Evolutionary conservation across 768 basidiomycete species (phyloP).

Genomic region (Pisolithus microcarpus): DNA sequence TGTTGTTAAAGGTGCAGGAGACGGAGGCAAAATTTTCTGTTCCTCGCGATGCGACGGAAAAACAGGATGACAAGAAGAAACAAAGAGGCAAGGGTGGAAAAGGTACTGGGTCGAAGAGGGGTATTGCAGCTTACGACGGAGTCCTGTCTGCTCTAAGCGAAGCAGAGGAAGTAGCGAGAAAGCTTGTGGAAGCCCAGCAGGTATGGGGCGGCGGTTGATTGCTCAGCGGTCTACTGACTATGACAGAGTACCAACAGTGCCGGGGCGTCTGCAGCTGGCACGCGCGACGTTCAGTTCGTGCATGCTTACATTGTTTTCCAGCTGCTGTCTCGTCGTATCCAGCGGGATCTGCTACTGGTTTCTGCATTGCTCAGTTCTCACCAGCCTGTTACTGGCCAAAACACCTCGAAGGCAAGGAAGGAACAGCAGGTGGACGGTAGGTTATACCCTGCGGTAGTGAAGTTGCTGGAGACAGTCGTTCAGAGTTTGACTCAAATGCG

Average conservation of each 20-base stretch:
- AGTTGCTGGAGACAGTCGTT: slow-evolving; percentile 77
- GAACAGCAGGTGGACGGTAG: slow-evolving; percentile 58
- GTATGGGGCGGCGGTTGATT: slow-evolving; percentile 30
- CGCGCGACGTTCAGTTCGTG: slow-evolving; percentile 74
- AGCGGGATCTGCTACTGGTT: slow-evolving; percentile 80
- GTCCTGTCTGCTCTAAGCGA: slow-evolving; percentile 82
- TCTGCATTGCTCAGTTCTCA: slow-evolving; percentile 51
- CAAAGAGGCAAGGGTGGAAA: slow-evolving; percentile 32
- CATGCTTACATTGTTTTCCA: slow-evolving; percentile 86
- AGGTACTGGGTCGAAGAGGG: slow-evolving; percentile 50
- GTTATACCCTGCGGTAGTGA: slow-evolving; percentile 82
- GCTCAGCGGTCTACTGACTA: slow-evolving; percentile 1
- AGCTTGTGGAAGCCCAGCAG: slow-evolving; percentile 79
- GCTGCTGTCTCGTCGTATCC: slow-evolving; percentile 78
- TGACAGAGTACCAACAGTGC: slow-evolving; percentile 35
- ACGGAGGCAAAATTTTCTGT: slow-evolving; percentile 53
- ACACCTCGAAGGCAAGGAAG: slow-evolving; percentile 26
- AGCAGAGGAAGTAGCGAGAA: slow-evolving; percentile 78
- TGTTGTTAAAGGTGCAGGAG: slow-evolving; percentile 74
- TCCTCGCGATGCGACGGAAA: slow-evolving; percentile 18
- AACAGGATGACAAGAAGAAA: slow-evolving; percentile 24
- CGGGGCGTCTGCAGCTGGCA: slow-evolving; percentile 34
- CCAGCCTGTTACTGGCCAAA: slow-evolving; percentile 17
- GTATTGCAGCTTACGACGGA: slow-evolving; percentile 82
- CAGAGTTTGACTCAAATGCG: slow-evolving; percentile 84